Base-by-base conservation (phyloP, 495 filamentous ascomycete species). In the Glutinoglossum americanum region DNA sequence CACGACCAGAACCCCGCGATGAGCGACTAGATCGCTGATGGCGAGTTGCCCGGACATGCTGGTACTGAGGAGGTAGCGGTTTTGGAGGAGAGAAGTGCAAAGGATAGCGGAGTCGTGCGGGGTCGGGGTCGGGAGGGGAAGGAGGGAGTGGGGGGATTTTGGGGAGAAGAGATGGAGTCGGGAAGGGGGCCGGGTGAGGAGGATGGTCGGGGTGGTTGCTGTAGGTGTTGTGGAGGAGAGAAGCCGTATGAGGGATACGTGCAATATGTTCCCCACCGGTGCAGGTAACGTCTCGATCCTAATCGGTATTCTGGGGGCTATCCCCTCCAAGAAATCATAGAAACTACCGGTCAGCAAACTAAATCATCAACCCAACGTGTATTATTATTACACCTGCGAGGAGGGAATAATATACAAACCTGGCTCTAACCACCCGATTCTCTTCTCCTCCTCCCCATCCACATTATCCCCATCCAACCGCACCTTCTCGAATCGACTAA, bases 41-140 rank as follows among this genome's bases (percentile, higher is more conserved):
- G 74, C 55, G 11, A 83, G 62, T 45, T 76, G 71, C 1, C 82
- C 82, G n/a, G 80, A 79, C 82, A 85, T 84, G 59, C 74, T 76
- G 33, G 76, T 71, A 53, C 74, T 69, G 35, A 85, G 53, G 8
- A 75, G 62, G 57, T 65, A 59, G 27, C 64, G 56, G 19, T 66
- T 37, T n/a, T 57, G 51, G 9, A 74, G 56, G 6, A 69, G 62
- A 0, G 65, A 62, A 58, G 71, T 71, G 28, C 77, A 80, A 1
- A 83, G 69, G 11, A 83, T 74, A 0, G 82, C 79, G 9, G 81
- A 76, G 59, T 81, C 78, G 41, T 75, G 45, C 10, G 30, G 30
- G 53, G 7, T 28, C 3, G 26, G 9, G 62, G 57, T 57, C 66
- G n/a, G 8, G 8, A 78, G 35, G 66, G 75, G 72, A 2, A 80